Conservation (phyloP, 495 filamentous ascomycete genomes). For the Penicillium mononematosum region DNA sequence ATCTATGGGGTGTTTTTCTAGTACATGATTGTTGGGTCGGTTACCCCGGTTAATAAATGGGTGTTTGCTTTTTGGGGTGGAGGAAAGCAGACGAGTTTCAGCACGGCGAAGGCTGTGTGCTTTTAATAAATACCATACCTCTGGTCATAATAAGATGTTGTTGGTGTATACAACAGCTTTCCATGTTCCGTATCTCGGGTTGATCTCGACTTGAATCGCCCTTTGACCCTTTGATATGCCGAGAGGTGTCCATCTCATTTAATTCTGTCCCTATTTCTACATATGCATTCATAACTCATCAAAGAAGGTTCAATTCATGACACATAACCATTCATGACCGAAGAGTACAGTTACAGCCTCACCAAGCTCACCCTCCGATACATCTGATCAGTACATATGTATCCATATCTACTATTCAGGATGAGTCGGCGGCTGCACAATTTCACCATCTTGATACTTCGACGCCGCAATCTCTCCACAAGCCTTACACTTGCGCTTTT, state of each 20-base stretch:
- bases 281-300: background rate
- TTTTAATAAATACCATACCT: conserved; percentile 5
- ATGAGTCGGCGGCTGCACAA: conserved; percentile 42
- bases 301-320: conserved; percentile 15
- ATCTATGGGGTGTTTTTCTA: conserved; percentile 15
- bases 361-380: background rate
- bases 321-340: conserved; percentile 7
- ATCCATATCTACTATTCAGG: conserved; percentile 25
- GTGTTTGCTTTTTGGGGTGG: background rate
- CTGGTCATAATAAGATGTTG: background rate
- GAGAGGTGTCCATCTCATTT: background rate
- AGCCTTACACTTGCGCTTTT: conserved; percentile 69
- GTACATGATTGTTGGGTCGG: conserved; percentile 20
- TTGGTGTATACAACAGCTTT: background rate
- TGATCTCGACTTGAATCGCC: background rate
- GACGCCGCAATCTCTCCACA: conserved; percentile 73
- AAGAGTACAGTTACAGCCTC: background rate
- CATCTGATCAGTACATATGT: background rate
- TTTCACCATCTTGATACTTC: conserved; percentile 39
- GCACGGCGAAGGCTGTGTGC: background rate
- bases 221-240: background rate
- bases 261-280: background rate
- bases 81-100: background rate
- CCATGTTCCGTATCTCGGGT: background rate
- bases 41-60: conserved; percentile 6